Conservation (phyloP, 805 yeast genomes). For the Candida dendrica region DNA sequence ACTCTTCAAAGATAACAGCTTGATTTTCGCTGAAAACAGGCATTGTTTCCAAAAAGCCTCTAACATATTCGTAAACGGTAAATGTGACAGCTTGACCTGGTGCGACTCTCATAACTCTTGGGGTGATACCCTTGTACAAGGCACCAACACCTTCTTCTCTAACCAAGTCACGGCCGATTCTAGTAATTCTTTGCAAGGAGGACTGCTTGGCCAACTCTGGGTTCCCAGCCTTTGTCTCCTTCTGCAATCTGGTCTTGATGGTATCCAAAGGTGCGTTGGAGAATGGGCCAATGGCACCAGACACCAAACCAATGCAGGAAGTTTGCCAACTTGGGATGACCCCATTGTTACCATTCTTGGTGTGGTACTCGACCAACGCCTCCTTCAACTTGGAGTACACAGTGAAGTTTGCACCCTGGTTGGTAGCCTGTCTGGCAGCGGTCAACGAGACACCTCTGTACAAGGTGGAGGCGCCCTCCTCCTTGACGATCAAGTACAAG, state of each 20-base stretch:
- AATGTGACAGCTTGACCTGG: constrained; percentile 99
- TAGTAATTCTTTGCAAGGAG: constrained; percentile 68
- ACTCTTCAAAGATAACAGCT: constrained; percentile 25
- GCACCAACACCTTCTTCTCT: constrained; percentile 87
- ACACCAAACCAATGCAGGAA: constrained; percentile 78
- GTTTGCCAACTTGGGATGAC: constrained; percentile 91
- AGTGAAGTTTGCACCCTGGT: constrained; percentile 97
- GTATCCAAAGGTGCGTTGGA: constrained; percentile 97
- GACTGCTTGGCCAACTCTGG: constrained; percentile 33
- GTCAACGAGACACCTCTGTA: constrained; percentile 94
- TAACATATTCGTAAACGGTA: constrained; percentile 89
- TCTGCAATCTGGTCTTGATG: constrained; percentile 93
- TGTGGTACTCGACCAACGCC: constrained; percentile 54
- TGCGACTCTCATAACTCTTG: constrained; percentile 98
- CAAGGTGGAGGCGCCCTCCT: constrained; percentile 84
- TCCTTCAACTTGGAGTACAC: constrained; percentile 84
- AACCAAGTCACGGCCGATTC: constrained; percentile 75
- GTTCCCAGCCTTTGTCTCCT: constrained; percentile 59
- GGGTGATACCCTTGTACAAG: constrained; percentile 94
- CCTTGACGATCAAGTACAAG: constrained; percentile 70
- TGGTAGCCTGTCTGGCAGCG: constrained; percentile 96
- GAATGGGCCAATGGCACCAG: constrained; percentile 97
- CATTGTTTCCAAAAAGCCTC: constrained; percentile 47
- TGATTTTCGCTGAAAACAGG: constrained; percentile 22
- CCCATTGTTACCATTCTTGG: constrained; percentile 27